phyloP scores from a whole-genome alignment of 2,329 filamentous ascomycete species.

The Pseudonectria buxi region DNA sequence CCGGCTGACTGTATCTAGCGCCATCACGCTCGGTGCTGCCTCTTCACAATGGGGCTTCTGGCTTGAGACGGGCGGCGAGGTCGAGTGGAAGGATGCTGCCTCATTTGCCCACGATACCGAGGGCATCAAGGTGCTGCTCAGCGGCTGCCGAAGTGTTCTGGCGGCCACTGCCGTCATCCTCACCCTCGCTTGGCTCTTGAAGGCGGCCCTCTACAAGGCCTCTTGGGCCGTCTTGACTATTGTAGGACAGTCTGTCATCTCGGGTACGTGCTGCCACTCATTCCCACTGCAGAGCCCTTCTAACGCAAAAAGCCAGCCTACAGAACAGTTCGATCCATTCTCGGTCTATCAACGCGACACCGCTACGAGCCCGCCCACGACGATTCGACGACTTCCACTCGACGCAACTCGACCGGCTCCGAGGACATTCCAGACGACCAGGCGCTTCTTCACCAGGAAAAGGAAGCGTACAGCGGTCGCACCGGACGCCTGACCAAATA shows the following conservation, averaged over 20 bases:
- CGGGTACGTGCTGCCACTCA: constrained; percentile 14
- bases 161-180: constrained; percentile 16
- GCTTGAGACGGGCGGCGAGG: constrained; percentile 24
- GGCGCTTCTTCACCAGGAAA: background rate
- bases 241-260: constrained; percentile 12
- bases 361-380: too few relatives aligned
- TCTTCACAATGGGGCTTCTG: constrained; percentile 27
- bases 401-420: too few relatives aligned
- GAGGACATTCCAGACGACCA: background rate
- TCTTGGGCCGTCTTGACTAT: constrained; percentile 16
- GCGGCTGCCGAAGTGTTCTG: constrained; percentile 21
- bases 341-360: too few relatives aligned
- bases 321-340: background rate
- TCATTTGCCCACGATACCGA: constrained; percentile 24
- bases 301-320: too few relatives aligned
- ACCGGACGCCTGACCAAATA: constrained; percentile 9
- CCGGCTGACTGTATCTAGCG: constrained; percentile 14
- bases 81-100: constrained; percentile 26
- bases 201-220: constrained; percentile 16
- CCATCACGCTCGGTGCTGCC: constrained; percentile 21
- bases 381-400: too few relatives aligned
- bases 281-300: background rate
- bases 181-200: constrained; percentile 16
- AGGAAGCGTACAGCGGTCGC: constrained; percentile 6
- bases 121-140: constrained; percentile 25